These are phyloP conservation scores for Saturnispora ahearnii DNA, from an alignment of 805 yeast genomes.

Conservation along the genomic window DNA sequence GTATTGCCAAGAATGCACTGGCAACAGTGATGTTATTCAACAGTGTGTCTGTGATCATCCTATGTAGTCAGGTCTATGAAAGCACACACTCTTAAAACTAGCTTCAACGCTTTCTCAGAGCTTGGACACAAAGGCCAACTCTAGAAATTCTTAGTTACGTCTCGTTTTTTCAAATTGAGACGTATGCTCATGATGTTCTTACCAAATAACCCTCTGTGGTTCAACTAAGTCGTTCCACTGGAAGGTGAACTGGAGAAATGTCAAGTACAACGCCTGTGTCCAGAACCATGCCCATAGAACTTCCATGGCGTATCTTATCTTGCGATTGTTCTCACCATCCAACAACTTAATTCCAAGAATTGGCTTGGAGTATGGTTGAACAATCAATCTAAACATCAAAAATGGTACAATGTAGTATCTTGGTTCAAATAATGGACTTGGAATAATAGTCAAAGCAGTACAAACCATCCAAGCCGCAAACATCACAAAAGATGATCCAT, in stretches of 20 bases:
- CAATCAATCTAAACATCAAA: constrained; percentile 59
- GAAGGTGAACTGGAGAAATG: constrained; percentile 58
- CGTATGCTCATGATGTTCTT: constrained; percentile 12
- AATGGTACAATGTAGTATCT: constrained; percentile 83
- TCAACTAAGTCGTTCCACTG: constrained; percentile 56
- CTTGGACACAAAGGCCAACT: background rate
- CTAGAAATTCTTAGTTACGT: background rate
- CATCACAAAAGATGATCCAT: constrained; percentile 29
- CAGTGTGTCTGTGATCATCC: constrained; percentile 6
- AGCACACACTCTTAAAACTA: no score
- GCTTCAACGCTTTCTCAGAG: no score
- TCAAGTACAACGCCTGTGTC: constrained; percentile 40
- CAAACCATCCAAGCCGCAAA: constrained; percentile 45
- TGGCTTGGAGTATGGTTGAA: constrained; percentile 32
- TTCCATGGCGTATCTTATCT: constrained; percentile 41
- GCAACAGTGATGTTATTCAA: constrained; percentile 1
- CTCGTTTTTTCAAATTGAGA: background rate
- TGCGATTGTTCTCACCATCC: constrained; percentile 17
- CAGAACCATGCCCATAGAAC: constrained; percentile 52
- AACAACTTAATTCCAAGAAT: constrained; percentile 15
- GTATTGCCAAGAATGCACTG: constrained; percentile 1
- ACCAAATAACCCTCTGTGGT: constrained; percentile 87
- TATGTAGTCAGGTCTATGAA: no score
- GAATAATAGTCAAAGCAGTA: constrained; percentile 54
- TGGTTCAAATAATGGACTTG: constrained; percentile 91